Evolutionary conservation across 2,329 filamentous ascomycete genomes (phyloP), one percentile per base, ranked within the genome.

Genomic region (Cytospora leucostoma): DNA sequence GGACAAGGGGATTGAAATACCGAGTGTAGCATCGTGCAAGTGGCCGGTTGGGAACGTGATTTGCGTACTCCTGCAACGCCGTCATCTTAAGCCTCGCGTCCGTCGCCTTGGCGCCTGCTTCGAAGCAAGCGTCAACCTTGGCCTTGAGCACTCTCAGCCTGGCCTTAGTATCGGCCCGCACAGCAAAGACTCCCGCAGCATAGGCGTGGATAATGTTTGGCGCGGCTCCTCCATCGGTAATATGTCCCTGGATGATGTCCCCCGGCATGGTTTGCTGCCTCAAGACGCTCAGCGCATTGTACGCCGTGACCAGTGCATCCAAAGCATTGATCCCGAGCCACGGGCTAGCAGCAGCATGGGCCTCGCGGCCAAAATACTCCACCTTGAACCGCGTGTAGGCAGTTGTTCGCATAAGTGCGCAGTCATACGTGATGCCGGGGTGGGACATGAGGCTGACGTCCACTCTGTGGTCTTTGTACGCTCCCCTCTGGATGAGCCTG

Each of bases 291-390:
- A 87, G 71, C 51, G 74, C 75, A 59, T 78, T 79, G 67, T 82
- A 82, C 0, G 76, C 79, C 0, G 77, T 75, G 2, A 87, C 75
- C 27, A 85, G 69, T 0, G 84, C 84, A 67, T 88, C 85, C 0
- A 87, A 77, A 0, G 85, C 84, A 68, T 88, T 87, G 67, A 83
- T 77, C 0, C 85, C 85, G 6, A 83, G 76, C 84, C 84, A 87
- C 0, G 84, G 85, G n/a, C 76, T 80, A 3, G 80, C 79, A 0
- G 81, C 84, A 0, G 84, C 84, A 66, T 87, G 84, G 0, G 85
- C 83, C 61, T 80, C 80, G 57, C 78, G 78, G 1, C 85, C 85
- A 1, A 78, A 77, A 66, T 84, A 87, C 17, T 80, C 79, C 0
- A 81, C 82, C 21, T 76, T 77, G 66, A 85, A 77, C 50, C 76